Evolutionary conservation across 177 flowering plant genomes (phyloP).

Genomic region (Tripterygium wilfordii): DNA sequence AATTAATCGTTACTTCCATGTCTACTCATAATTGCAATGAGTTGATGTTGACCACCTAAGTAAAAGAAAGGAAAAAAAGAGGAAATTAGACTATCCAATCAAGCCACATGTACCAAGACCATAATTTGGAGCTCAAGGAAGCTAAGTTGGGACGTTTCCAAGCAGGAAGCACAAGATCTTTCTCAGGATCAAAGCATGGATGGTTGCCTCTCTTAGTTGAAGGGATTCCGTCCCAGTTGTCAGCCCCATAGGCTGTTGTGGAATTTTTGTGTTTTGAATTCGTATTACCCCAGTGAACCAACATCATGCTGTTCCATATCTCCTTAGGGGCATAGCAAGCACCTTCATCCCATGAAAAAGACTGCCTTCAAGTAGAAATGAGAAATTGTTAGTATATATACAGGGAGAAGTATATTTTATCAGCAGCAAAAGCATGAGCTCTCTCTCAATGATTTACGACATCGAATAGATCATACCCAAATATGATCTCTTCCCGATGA

Average conservation of each 20-base stretch:
- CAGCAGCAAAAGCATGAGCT: no score
- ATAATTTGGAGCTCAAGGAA: conserved; percentile 44
- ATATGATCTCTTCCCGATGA: conserved; percentile 94
- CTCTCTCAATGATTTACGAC: no score
- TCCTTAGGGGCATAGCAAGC: conserved; percentile 99
- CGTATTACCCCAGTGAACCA: conserved; percentile 99
- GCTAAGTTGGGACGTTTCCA: conserved; percentile 80
- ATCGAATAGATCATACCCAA: conserved; percentile 55
- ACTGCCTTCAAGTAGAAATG: conserved; percentile 58
- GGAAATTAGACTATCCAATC: not conserved
- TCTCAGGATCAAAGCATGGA: conserved; percentile 87
- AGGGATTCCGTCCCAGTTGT: conserved; percentile 84
- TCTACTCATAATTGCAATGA: not conserved
- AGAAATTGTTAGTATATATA: conserved; percentile 22
- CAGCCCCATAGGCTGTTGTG: conserved; percentile 92
- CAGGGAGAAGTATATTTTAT: not conserved
- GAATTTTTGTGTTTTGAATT: conserved; percentile 91
- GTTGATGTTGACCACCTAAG: not conserved
- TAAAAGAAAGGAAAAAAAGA: not conserved
- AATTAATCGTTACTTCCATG: not conserved
- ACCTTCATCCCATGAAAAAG: conserved; percentile 99
- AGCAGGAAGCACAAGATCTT: conserved; percentile 97
- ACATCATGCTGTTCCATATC: conserved; percentile 98
- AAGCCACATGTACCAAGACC: conserved; percentile 57
- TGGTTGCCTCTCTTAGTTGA: conserved; percentile 71